Percentiles rank a stretch among this genome's conserved stretches.
Evolutionary conservation across 169 alveolate species (phyloP).

Genomic region (Besnoitia besnoiti): DNA sequence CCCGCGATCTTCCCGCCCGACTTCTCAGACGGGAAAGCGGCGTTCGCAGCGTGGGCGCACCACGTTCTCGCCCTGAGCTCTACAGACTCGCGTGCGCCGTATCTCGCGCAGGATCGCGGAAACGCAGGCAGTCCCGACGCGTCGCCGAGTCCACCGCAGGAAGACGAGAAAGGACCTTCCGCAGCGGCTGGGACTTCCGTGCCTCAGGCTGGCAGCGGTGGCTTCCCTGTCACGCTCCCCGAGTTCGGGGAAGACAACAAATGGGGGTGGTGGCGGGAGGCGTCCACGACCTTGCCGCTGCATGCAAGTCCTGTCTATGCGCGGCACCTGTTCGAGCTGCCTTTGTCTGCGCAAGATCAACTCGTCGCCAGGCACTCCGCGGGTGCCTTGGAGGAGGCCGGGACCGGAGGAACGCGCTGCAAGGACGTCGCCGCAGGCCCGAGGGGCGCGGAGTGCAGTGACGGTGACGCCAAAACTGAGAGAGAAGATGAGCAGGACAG

Average conservation of each 20-base stretch:
- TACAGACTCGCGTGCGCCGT: too few relatives aligned
- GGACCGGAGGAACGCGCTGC: too few relatives aligned
- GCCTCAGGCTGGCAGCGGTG: background rate
- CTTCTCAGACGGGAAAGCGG: background rate
- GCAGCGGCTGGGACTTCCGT: background rate
- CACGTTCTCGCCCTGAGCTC: background rate
- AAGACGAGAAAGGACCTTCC: background rate
- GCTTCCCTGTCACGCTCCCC: background rate
- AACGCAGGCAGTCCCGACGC: too few relatives aligned
- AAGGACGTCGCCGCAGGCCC: too few relatives aligned
- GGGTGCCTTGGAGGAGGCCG: too few relatives aligned
- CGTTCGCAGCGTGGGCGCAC: background rate
- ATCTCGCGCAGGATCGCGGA: too few relatives aligned
- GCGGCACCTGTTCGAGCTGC: background rate
- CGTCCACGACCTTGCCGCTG: background rate
- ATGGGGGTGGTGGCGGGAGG: slow-evolving; percentile 14
- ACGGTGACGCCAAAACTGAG: too few relatives aligned
- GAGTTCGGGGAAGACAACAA: background rate
- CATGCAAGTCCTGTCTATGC: background rate
- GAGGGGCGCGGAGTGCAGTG: too few relatives aligned
- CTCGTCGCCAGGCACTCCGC: too few relatives aligned
- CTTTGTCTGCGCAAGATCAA: too few relatives aligned
- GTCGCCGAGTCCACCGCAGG: too few relatives aligned
- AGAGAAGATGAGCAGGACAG: too few relatives aligned
- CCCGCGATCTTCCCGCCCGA: background rate